Conservation (phyloP, 2,329 filamentous ascomycete species). For the Balansia obtecta region DNA sequence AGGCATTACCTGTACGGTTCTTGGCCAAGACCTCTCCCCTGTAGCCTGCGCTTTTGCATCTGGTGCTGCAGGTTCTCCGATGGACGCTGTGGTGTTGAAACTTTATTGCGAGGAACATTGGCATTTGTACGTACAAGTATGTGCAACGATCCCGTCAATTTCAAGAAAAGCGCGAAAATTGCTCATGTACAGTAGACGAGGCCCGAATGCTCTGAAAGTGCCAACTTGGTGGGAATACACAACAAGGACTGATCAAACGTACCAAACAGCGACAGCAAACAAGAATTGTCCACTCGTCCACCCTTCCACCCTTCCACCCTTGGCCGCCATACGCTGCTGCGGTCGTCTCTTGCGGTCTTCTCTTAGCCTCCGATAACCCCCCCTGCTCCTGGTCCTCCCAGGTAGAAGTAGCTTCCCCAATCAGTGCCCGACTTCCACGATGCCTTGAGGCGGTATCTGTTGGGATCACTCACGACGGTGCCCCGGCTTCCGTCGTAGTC, state of each 20-base stretch:
- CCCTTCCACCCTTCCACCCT: too few species aligned
- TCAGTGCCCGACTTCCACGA: slow-evolving; percentile 7
- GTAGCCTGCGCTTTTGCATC: neutral
- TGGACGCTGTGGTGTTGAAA: neutral
- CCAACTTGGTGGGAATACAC: too few species aligned
- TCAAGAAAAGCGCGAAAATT: too few species aligned
- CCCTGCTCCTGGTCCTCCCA: slow-evolving; percentile 11
- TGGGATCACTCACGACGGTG: slow-evolving; percentile 7
- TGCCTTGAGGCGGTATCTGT: slow-evolving; percentile 8
- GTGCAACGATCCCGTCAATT: neutral
- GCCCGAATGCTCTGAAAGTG: too few species aligned
- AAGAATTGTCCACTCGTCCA: neutral
- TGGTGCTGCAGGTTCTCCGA: neutral
- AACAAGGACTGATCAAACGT: neutral
- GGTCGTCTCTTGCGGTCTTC: neutral
- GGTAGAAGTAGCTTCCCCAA: slow-evolving; percentile 11
- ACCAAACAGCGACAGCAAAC: neutral
- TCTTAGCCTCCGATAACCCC: slow-evolving; percentile 10
- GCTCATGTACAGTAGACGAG: too few species aligned
- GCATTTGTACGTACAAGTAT: neutral
- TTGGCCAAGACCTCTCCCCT: too few species aligned
- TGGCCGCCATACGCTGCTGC: neutral
- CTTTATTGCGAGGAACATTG: neutral
- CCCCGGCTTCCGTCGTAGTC: slow-evolving; percentile 5
- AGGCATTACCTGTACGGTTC: too few species aligned